Percentiles rank a stretch among this genome's conserved stretches.
These are phyloP conservation scores for Globisporangium abappressorium DNA, from an alignment of 352 stramenopile species.

Conservation along the genomic window DNA sequence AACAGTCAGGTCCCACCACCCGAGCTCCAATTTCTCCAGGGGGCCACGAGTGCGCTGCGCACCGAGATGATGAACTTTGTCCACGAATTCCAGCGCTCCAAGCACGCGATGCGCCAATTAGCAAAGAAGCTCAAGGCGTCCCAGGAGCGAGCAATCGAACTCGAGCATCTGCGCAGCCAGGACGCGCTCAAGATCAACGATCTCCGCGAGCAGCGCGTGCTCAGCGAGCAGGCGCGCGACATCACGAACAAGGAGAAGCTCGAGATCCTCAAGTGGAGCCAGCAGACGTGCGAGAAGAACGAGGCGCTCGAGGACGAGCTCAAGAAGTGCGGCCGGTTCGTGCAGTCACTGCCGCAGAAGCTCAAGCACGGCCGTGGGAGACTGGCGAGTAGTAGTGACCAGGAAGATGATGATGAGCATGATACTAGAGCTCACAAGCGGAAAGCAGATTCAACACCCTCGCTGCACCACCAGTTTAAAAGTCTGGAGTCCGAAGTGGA, in stretches of 20 bases:
- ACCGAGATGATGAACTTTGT: slow-evolving; percentile 50
- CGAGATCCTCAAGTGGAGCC: slow-evolving; percentile 61
- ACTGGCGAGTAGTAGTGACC: background rate
- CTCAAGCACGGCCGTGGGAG: slow-evolving; percentile 15
- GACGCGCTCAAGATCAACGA: slow-evolving; percentile 37
- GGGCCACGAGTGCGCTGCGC: slow-evolving; percentile 37
- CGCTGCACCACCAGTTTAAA: slow-evolving; percentile 14
- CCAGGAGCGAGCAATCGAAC: slow-evolving; percentile 27
- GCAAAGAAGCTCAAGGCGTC: slow-evolving; percentile 30
- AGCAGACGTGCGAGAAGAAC: slow-evolving; percentile 51
- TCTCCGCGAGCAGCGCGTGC: slow-evolving; percentile 33
- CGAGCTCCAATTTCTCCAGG: slow-evolving; percentile 54
- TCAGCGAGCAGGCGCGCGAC: slow-evolving; percentile 60
- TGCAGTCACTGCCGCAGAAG: slow-evolving; percentile 25
- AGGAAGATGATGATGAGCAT: background rate
- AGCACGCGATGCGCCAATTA: slow-evolving; percentile 35
- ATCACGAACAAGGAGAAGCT: slow-evolving; percentile 58
- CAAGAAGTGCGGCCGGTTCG: slow-evolving; percentile 22
- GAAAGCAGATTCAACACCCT: background rate
- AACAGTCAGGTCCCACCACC: slow-evolving; percentile 1
- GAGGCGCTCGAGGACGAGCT: slow-evolving; percentile 41
- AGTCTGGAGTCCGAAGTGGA: slow-evolving; percentile 24
- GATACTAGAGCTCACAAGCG: background rate
- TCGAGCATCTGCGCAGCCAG: slow-evolving; percentile 42
- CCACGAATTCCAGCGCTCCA: slow-evolving; percentile 41